These are phyloP conservation scores for Colletotrichum aenigma DNA, from an alignment of 2,329 filamentous ascomycete species.

Conservation along the genomic window DNA sequence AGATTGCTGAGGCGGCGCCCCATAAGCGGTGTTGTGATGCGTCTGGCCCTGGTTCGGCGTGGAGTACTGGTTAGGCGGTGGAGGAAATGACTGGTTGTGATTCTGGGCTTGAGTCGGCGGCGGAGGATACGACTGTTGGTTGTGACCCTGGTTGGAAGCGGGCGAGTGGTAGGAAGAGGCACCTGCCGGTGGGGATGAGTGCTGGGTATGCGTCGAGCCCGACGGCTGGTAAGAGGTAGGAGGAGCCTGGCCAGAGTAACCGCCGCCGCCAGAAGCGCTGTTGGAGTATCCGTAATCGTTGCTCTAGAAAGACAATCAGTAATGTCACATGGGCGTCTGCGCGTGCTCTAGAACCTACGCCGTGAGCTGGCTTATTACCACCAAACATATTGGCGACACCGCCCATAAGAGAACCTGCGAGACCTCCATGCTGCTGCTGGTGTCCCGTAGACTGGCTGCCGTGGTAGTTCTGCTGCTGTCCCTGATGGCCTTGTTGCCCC, in stretches of 20 bases:
- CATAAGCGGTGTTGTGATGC: conserved; percentile 21
- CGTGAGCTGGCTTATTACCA: conserved; percentile 48
- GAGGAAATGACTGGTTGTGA: conserved; percentile 19
- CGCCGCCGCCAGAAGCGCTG: conserved; percentile 35
- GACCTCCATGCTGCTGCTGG: conserved; percentile 42
- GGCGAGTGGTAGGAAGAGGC: conserved; percentile 31
- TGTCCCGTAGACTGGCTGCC: conserved; percentile 44
- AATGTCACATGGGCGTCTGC: not conserved
- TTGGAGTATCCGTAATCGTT: conserved; percentile 70
- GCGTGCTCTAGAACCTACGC: conserved; percentile 33
- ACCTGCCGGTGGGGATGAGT: conserved; percentile 31
- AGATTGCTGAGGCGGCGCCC: conserved; percentile 17
- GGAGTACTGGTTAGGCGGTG: conserved; percentile 21
- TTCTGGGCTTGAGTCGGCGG: conserved; percentile 17
- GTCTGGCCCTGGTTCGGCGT: conserved; percentile 18
- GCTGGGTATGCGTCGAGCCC: conserved; percentile 24
- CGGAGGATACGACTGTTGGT: conserved; percentile 22
- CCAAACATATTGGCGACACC: conserved; percentile 58
- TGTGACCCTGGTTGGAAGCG: conserved; percentile 24
- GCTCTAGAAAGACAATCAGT: conserved; percentile 37
- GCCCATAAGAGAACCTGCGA: conserved; percentile 59
- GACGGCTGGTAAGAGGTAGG: conserved; percentile 61
- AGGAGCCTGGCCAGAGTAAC: conserved; percentile 68
- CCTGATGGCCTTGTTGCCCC: conserved; percentile 30
- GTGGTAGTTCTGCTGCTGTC: conserved; percentile 49